A percentile compares a stretch with the other conserved stretches of the same genome.
These are phyloP conservation scores for Paramyrothecium roridum DNA, from an alignment of 2,329 filamentous ascomycete species.

Conservation along the genomic window DNA sequence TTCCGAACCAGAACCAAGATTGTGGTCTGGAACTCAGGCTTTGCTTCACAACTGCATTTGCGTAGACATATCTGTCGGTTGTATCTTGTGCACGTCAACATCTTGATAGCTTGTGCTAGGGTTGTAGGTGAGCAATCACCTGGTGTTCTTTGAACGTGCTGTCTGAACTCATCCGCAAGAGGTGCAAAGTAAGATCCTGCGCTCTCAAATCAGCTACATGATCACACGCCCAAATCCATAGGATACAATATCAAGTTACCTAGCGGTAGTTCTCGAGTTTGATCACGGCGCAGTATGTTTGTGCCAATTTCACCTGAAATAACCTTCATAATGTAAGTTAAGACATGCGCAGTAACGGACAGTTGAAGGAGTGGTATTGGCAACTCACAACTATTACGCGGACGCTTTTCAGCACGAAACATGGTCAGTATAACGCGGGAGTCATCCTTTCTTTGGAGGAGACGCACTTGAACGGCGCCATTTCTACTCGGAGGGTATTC, in stretches of 20 bases:
- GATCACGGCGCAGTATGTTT: constrained; percentile 6
- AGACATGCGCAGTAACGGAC: not conserved
- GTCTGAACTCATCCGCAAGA: not conserved
- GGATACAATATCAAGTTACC: not conserved
- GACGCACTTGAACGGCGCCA: constrained; percentile 15
- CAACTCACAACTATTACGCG: not conserved
- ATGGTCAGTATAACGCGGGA: too few relatives aligned
- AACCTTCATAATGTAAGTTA: not conserved
- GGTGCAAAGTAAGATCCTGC: not conserved
- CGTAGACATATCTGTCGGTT: not conserved
- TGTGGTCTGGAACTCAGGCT: not conserved
- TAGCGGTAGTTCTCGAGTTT: not conserved
- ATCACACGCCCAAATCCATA: not conserved
- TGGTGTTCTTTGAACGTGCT: not conserved
- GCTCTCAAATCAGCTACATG: not conserved
- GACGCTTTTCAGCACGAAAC: not conserved
- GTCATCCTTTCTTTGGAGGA: not conserved
- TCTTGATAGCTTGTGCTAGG: not conserved
- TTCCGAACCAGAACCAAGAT: not conserved
- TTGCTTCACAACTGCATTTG: not conserved
- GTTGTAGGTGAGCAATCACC: not conserved
- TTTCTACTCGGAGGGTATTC: constrained; percentile 13
- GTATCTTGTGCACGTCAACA: not conserved
- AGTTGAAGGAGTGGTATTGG: too few relatives aligned
- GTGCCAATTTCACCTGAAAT: constrained; percentile 9